Conservation (phyloP, 2,329 filamentous ascomycete species). For the Pseudopyricularia cyperi region DNA sequence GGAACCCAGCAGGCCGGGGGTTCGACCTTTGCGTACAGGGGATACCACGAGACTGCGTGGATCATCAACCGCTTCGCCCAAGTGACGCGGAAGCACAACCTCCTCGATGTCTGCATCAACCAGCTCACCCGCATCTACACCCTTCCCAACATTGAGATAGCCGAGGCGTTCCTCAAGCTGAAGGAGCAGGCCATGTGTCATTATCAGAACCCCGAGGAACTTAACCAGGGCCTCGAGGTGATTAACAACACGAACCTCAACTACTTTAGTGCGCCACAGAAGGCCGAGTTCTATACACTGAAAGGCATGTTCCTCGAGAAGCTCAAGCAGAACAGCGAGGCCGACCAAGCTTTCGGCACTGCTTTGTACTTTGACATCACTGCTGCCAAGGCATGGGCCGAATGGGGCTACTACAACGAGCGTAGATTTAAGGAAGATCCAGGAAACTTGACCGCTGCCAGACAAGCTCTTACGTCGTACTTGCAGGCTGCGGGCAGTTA, state of each 20-base stretch:
- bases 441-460: conserved; percentile 66
- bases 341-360: conserved; percentile 86
- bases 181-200: conserved; percentile 98
- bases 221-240: conserved; percentile 86
- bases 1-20: conserved; percentile 72
- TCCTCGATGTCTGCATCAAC: conserved; percentile 93
- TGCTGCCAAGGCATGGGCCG: conserved; percentile 93
- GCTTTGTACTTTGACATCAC: conserved; percentile 93
- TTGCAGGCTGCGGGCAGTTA: conserved; percentile 91
- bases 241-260: conserved; percentile 99
- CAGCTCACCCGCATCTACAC: conserved; percentile 98
- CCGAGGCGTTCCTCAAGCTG: conserved; percentile 95
- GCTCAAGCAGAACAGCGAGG: conserved; percentile 77
- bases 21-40: conserved; percentile 90
- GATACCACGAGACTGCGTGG: conserved; percentile 98
- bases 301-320: conserved; percentile 99
- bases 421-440: conserved; percentile 89
- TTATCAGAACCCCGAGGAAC: conserved; percentile 87
- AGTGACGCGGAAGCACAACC: conserved; percentile 89
- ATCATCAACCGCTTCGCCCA: conserved; percentile 99
- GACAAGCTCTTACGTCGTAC: conserved; percentile 90
- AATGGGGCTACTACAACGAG: conserved; percentile 98
- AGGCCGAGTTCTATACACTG: conserved; percentile 96
- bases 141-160: conserved; percentile 97
- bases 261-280: conserved; percentile 92